These are phyloP conservation scores for Petasospora rhodanensis DNA, from an alignment of 1,139 yeast genomes.

Conservation along the genomic window DNA sequence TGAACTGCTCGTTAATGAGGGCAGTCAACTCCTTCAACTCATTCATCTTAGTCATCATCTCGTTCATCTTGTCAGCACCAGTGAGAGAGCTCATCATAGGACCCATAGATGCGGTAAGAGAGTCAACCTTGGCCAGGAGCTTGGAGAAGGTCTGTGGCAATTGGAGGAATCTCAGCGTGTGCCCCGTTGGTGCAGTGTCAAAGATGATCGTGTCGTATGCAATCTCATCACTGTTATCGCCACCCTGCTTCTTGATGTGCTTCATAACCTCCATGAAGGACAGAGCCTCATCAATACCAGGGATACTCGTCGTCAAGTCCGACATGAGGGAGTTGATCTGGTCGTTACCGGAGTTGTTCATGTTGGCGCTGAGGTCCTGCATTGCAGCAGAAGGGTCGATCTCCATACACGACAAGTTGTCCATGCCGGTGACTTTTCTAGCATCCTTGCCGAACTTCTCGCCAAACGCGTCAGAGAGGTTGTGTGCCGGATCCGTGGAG, in stretches of 20 bases:
- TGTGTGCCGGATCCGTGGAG: conserved; percentile 98
- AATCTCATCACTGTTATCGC: conserved; percentile 40
- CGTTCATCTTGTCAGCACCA: conserved; percentile 64
- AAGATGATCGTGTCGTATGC: conserved; percentile 84
- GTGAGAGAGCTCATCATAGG: conserved; percentile 81
- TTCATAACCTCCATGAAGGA: conserved; percentile 97
- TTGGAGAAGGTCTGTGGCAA: conserved; percentile 89
- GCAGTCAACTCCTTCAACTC: conserved; percentile 79
- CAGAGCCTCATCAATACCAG: conserved; percentile 97
- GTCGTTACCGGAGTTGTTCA: conserved; percentile 45
- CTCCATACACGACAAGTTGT: conserved; percentile 93
- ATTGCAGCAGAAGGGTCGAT: conserved; percentile 94
- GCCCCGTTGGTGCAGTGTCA: conserved; percentile 99
- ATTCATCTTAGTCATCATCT: conserved; percentile 74
- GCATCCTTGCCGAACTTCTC: conserved; percentile 98
- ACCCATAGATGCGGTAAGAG: conserved; percentile 80
- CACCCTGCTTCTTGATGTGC: conserved; percentile 78
- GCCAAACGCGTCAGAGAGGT: conserved; percentile 94
- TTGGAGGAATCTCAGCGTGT: conserved; percentile 89
- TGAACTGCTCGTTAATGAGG: conserved; percentile 91
- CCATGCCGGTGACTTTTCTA: conserved; percentile 81
- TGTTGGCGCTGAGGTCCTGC: conserved; percentile 74
- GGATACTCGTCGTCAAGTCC: conserved; percentile 91
- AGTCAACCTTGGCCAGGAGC: conserved; percentile 80
- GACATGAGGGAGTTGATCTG: conserved; percentile 73